phyloP scores from a whole-genome alignment of 2,329 filamentous ascomycete genomes.

The Alternaria arbusti region DNA sequence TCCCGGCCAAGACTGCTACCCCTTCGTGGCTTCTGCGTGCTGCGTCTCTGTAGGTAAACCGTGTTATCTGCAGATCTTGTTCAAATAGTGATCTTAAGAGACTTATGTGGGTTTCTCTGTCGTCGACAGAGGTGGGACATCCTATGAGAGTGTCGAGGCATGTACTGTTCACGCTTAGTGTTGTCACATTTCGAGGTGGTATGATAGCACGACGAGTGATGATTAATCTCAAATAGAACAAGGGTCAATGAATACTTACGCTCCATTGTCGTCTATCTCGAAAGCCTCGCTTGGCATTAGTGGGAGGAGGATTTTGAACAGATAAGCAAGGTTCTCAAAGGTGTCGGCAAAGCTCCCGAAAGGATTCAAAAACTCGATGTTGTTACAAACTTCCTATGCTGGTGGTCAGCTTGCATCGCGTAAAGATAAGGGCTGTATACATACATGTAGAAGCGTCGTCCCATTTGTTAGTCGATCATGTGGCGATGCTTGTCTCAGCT shows the following conservation, averaged over 20 bases:
- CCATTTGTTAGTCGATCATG: neutral
- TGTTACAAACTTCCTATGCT: neutral
- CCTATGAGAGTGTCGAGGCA: neutral
- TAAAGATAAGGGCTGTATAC: rapidly evolving
- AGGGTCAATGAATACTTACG: rapidly evolving
- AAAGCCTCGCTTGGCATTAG: neutral
- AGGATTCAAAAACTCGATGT: too few species aligned
- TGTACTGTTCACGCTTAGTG: neutral
- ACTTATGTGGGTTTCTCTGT: rapidly evolving
- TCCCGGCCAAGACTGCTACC: neutral
- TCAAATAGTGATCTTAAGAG: neutral
- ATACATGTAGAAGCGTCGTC: neutral
- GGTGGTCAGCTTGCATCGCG: neutral
- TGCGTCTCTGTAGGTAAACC: too few species aligned
- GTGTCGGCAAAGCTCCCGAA: too few species aligned
- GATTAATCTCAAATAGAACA: neutral
- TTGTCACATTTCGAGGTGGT: neutral
- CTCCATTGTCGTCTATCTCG: neutral
- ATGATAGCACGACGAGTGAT: neutral
- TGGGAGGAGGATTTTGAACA: neutral
- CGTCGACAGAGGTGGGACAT: rapidly evolving
- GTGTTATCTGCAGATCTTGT: neutral
- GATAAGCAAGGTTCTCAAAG: neutral
- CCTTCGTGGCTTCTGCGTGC: too few species aligned
- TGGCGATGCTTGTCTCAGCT: neutral